These are phyloP conservation scores for Cenchrus fungigraminus DNA, from an alignment of 176 grass and related monocot species.

Conservation along the genomic window DNA sequence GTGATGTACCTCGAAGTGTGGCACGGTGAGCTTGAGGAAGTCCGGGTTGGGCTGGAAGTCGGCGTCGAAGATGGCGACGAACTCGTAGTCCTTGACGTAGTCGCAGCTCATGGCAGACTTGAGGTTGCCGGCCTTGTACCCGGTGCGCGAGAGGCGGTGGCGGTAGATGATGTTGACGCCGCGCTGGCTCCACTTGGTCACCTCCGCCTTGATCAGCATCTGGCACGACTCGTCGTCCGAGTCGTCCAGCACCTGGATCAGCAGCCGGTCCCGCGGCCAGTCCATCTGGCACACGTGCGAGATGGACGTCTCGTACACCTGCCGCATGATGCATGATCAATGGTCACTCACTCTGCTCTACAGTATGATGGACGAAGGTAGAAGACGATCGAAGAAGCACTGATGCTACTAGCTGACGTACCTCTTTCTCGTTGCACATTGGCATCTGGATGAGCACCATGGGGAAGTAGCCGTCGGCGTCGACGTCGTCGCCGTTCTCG, in stretches of 20 bases:
- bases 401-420: not conserved
- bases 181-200: constrained; percentile 79
- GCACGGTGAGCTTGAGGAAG: constrained; percentile 94
- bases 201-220: constrained; percentile 85
- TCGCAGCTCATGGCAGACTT: constrained; percentile 97
- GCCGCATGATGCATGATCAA: not conserved
- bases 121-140: constrained; percentile 97
- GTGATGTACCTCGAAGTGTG: constrained; percentile 82
- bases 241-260: constrained; percentile 96
- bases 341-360: too few species aligned
- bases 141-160: constrained; percentile 75
- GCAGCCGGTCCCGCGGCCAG: constrained; percentile 78
- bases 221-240: constrained; percentile 79
- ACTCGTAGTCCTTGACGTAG: constrained; percentile 85
- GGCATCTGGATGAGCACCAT: constrained; percentile 98
- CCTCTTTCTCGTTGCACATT: constrained; percentile 98
- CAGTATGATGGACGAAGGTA: too few species aligned
- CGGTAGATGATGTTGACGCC: constrained; percentile 91
- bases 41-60: constrained; percentile 97
- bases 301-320: constrained; percentile 97
- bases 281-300: constrained; percentile 87
- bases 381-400: not conserved
- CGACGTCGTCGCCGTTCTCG: constrained; percentile 34
- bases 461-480: constrained; percentile 54
- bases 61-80: constrained; percentile 94